Evolutionary conservation across 768 basidiomycete species (phyloP).

Genomic region (Scleroderma bovista): DNA sequence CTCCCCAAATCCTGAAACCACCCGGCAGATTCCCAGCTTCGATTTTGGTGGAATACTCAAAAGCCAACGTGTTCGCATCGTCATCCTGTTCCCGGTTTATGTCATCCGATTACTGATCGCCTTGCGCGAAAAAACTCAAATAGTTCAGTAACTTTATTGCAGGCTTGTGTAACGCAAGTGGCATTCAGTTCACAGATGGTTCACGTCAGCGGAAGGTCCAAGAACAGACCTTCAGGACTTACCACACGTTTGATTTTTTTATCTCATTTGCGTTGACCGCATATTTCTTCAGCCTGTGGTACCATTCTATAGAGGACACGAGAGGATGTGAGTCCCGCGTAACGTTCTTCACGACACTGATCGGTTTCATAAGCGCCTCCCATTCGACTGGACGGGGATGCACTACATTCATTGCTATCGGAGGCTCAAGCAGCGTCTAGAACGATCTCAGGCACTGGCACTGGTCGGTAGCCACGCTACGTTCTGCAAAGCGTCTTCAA

Average conservation of each 20-base stretch:
- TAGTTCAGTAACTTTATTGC: conserved; percentile 30
- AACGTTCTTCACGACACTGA: conserved; percentile 12
- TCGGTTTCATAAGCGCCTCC: conserved; percentile 16
- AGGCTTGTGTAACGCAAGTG: conserved; percentile 12
- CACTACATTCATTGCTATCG: conserved; percentile 26
- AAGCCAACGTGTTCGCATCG: background rate
- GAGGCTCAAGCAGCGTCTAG: conserved; percentile 20
- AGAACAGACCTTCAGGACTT: conserved; percentile 30
- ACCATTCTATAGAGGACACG: conserved; percentile 31
- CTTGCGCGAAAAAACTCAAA: conserved; percentile 16
- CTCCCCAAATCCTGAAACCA: no score
- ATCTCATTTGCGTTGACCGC: conserved; percentile 12
- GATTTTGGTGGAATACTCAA: conserved; percentile 22
- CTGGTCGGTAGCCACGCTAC: conserved; percentile 28
- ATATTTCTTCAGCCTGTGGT: conserved; percentile 21
- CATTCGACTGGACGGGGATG: conserved; percentile 30
- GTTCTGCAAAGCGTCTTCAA: conserved; percentile 8
- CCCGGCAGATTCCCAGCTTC: no score
- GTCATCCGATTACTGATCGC: conserved; percentile 8
- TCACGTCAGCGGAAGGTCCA: conserved; percentile 28
- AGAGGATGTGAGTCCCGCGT: conserved; percentile 19
- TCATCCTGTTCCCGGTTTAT: conserved; percentile 3
- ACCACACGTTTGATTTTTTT: conserved; percentile 25
- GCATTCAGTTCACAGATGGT: background rate
- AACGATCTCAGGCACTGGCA: conserved; percentile 20